Evolutionary conservation across 257 asterid genomes (phyloP).

Genomic region (Solanum medicagineum): DNA sequence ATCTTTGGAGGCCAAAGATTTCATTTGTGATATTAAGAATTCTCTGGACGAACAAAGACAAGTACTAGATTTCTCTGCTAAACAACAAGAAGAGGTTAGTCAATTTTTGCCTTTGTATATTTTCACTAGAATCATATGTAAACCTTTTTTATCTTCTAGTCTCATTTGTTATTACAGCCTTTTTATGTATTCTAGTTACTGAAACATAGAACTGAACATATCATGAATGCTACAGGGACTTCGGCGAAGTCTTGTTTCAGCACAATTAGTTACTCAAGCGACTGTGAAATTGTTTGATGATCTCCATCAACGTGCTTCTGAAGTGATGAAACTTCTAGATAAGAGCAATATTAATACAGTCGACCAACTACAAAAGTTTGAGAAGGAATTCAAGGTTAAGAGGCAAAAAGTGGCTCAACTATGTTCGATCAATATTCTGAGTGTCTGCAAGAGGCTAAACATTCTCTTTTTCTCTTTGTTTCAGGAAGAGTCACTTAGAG

Average conservation of each 20-base stretch:
- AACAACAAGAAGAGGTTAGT: conserved; percentile 58
- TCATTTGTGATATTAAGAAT: conserved; percentile 39
- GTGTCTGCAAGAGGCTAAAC: neutral
- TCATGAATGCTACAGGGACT: conserved; percentile 30
- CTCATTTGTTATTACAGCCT: neutral
- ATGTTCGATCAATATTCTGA: neutral
- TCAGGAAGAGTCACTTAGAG: conserved; percentile 68
- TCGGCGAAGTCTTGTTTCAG: conserved; percentile 37
- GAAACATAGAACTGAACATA: neutral
- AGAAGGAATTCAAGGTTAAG: conserved; percentile 51
- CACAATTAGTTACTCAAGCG: conserved; percentile 55
- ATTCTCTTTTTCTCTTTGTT: conserved; percentile 2
- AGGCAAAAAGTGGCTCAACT: neutral
- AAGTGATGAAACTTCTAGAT: conserved; percentile 45
- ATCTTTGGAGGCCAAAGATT: conserved; percentile 48
- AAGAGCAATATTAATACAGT: conserved; percentile 35
- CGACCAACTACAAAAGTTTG: conserved; percentile 38
- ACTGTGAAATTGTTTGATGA: conserved; percentile 48
- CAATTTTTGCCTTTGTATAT: neutral
- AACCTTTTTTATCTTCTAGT: neutral
- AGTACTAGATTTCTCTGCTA: conserved; percentile 43
- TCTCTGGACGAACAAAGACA: conserved; percentile 44
- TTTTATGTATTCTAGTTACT: neutral
- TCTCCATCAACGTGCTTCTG: conserved; percentile 40
- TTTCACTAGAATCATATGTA: neutral